These are phyloP conservation scores for Aurifilum marmelostoma DNA, from an alignment of 2,329 filamentous ascomycete genomes.

Conservation along the genomic window DNA sequence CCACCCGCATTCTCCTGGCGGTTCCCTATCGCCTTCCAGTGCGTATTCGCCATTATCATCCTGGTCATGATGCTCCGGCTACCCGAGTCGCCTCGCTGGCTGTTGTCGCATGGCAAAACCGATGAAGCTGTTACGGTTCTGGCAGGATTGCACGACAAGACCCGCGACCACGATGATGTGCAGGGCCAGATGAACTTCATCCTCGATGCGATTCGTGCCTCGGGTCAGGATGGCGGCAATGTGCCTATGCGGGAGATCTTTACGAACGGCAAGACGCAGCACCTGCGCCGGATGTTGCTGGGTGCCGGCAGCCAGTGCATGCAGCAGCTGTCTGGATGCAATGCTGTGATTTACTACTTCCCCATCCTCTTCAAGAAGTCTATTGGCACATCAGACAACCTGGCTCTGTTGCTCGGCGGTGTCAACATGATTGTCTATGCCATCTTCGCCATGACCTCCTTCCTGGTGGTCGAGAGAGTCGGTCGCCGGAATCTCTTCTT, in stretches of 20 bases:
- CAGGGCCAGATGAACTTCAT: slow-evolving; percentile 52
- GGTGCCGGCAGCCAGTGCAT: slow-evolving; percentile 34
- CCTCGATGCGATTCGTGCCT: slow-evolving; percentile 38
- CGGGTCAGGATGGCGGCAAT: slow-evolving; percentile 38
- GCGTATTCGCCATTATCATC: slow-evolving; percentile 48
- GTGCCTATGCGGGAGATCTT: slow-evolving; percentile 36
- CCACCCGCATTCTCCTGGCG: slow-evolving; percentile 42
- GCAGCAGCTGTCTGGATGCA: slow-evolving; percentile 43
- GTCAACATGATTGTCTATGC: slow-evolving; percentile 60
- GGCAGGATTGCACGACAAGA: slow-evolving; percentile 57
- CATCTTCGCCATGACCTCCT: slow-evolving; percentile 56
- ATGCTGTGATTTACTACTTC: slow-evolving; percentile 53
- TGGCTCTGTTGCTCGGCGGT: slow-evolving; percentile 54
- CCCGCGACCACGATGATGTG: slow-evolving; percentile 47
- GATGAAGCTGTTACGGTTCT: slow-evolving; percentile 56
- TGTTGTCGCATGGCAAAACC: slow-evolving; percentile 47
- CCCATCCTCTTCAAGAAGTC: slow-evolving; percentile 47
- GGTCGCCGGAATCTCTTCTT: slow-evolving; percentile 53
- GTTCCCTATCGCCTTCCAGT: slow-evolving; percentile 47
- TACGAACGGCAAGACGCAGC: slow-evolving; percentile 33
- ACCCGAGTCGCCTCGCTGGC: slow-evolving; percentile 59
- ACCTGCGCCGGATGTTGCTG: slow-evolving; percentile 33
- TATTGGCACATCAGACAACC: slow-evolving; percentile 35
- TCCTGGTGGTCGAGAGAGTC: slow-evolving; percentile 55
- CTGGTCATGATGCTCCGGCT: slow-evolving; percentile 44